Conservation (phyloP, 1,284 basidiomycete species). For the Cutaneotrichosporon dermatis region DNA sequence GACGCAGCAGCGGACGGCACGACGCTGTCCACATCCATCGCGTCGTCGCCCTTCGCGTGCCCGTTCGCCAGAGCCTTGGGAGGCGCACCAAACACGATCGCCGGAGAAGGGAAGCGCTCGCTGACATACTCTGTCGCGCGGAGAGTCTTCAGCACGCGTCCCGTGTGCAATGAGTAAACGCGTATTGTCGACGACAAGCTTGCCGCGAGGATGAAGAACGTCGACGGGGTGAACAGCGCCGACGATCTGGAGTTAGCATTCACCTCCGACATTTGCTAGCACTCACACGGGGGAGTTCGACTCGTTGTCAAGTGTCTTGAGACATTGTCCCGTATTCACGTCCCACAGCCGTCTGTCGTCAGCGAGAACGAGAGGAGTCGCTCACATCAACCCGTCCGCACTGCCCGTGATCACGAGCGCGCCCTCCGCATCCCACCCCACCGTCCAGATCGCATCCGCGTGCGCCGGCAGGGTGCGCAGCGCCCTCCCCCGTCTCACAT, state of each 20-base stretch:
- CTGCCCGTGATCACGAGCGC: conserved; percentile 88
- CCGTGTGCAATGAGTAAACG: conserved; percentile 90
- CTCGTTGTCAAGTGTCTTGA: conserved; percentile 94
- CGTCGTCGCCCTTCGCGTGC: conserved; percentile 2
- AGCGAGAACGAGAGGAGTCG: conserved; percentile 12
- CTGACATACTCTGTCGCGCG: conserved; percentile 28
- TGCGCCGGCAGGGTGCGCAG: conserved; percentile 85
- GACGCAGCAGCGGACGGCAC: not conserved
- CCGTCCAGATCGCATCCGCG: conserved; percentile 90
- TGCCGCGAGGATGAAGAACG: conserved; percentile 76
- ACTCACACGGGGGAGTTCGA: conserved; percentile 84
- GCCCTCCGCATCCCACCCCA: conserved; percentile 90
- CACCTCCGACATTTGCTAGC: conserved; percentile 9
- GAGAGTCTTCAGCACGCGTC: conserved; percentile 85
- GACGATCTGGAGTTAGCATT: conserved; percentile 24
- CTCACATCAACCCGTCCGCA: conserved; percentile 94
- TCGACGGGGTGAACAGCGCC: conserved; percentile 79
- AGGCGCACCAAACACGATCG: conserved; percentile 26
- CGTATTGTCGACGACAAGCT: conserved; percentile 90
- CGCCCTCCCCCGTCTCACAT: conserved; percentile 75
- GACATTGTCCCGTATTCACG: conserved; percentile 88
- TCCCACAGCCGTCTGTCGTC: conserved; percentile 85
- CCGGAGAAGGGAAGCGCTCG: conserved; percentile 35
- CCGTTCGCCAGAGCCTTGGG: not conserved
- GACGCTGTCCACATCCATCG: conserved; percentile 7